These are phyloP conservation scores for Eutrema yunnanense DNA, from an alignment of 345 rosid species.

Conservation along the genomic window DNA sequence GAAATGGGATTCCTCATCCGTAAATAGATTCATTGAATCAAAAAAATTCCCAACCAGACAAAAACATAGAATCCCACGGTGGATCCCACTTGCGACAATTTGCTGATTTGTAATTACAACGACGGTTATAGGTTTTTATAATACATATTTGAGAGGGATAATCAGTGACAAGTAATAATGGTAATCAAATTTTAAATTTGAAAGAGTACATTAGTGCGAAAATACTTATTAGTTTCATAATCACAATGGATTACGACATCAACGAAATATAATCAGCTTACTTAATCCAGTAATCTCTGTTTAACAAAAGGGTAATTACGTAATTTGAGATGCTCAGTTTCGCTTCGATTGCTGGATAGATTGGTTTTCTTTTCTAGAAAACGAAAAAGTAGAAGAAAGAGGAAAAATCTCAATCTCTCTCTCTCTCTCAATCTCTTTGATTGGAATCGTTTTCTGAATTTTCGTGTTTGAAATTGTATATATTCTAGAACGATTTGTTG, in stretches of 20 bases:
- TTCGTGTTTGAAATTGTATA: background rate
- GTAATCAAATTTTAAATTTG: background rate
- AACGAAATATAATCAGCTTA: background rate
- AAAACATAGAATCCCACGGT: conserved; percentile 8
- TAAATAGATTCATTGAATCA: conserved; percentile 25
- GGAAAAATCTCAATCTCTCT: background rate
- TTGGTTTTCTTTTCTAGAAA: background rate
- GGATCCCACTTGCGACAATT: conserved; percentile 31
- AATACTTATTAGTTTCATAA: background rate
- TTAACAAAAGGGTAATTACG: conserved; percentile 20
- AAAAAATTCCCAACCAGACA: conserved; percentile 24
- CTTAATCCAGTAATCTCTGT: background rate
- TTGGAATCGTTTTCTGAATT: background rate
- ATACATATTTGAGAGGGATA: background rate
- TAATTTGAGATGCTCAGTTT: background rate
- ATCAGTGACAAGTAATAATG: background rate
- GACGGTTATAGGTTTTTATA: background rate
- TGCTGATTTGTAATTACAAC: background rate
- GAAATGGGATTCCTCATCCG: conserved; percentile 23
- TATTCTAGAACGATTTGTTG: background rate
- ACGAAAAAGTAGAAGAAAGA: background rate
- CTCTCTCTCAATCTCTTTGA: background rate
- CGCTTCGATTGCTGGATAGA: background rate
- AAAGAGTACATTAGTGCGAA: background rate
- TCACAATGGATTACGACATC: background rate